Conservation (phyloP, 2,329 filamentous ascomycete species). For the Calonectria hawksworthii region DNA sequence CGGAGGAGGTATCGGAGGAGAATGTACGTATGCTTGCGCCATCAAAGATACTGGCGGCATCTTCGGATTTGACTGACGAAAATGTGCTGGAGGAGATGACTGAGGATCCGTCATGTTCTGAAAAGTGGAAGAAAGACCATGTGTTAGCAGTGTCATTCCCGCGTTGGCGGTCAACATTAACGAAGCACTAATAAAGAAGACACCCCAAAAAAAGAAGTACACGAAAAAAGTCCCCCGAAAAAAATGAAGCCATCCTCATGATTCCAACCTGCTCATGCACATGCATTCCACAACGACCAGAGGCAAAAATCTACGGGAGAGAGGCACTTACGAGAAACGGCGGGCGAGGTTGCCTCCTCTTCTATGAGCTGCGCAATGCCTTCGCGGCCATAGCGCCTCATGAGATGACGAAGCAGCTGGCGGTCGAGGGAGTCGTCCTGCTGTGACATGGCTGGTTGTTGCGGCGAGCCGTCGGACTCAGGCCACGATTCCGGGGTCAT, state of each 20-base stretch:
- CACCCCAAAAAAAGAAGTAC: neutral
- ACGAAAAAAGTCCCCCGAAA: neutral
- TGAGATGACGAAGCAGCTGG: constrained; percentile 52
- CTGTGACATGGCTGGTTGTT: constrained; percentile 43
- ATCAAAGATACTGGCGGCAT: constrained; percentile 55
- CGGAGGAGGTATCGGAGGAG: constrained; percentile 57
- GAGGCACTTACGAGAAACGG: constrained; percentile 47
- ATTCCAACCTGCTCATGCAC: neutral
- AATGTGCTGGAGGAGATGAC: constrained; percentile 52
- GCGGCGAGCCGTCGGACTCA: constrained; percentile 48
- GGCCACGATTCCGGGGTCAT: constrained; percentile 51
- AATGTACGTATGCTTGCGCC: constrained; percentile 53
- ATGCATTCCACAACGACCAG: neutral
- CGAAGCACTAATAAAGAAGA: neutral
- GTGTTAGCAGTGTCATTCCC: constrained; percentile 22
- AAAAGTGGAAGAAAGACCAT: neutral
- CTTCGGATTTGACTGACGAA: constrained; percentile 53
- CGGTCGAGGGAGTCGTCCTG: constrained; percentile 50
- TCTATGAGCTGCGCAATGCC: constrained; percentile 51
- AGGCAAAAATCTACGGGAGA: neutral
- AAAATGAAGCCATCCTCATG: neutral
- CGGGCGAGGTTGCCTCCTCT: constrained; percentile 47
- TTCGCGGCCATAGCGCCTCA: constrained; percentile 51
- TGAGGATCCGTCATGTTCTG: constrained; percentile 51
- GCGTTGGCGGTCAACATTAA: neutral